A percentile compares a stretch with the other conserved stretches of the same genome.
phyloP scores from a whole-genome alignment of 2,329 filamentous ascomycete genomes.

The Epichloe uncinata region DNA sequence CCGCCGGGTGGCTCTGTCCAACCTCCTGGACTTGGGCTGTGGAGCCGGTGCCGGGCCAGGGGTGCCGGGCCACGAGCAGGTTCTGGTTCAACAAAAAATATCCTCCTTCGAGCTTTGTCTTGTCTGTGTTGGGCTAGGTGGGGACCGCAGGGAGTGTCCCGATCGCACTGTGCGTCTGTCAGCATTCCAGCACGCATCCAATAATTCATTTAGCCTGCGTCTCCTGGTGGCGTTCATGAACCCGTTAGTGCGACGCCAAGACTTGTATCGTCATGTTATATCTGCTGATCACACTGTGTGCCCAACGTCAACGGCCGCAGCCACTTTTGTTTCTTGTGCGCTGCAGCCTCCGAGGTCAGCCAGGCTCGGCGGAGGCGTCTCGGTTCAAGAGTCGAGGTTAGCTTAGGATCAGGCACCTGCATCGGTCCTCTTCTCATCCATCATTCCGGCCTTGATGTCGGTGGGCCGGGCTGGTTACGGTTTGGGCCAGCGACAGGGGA shows the following conservation, averaged over 20 bases:
- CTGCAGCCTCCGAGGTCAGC: not conserved
- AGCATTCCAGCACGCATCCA: not conserved
- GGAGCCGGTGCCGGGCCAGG: not conserved
- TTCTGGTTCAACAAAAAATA: too few species aligned
- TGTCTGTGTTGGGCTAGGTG: too few species aligned
- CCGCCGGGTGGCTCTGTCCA: too few species aligned
- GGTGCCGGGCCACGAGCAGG: not conserved
- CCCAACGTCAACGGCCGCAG: not conserved
- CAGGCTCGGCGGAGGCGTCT: not conserved
- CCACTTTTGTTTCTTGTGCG: not conserved
- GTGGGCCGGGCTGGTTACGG: not conserved
- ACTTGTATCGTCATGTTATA: not conserved
- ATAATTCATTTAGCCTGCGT: not conserved
- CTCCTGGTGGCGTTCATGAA: not conserved
- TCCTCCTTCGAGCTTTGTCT: too few species aligned
- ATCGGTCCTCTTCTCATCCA: too few species aligned
- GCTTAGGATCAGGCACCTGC: too few species aligned
- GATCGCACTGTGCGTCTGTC: not conserved
- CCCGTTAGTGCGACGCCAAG: slow-evolving; percentile 6
- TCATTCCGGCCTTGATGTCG: not conserved
- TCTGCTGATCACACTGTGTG: slow-evolving; percentile 2
- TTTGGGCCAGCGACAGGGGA: not conserved
- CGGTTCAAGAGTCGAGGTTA: too few species aligned
- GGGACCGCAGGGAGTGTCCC: not conserved
- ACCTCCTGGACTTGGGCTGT: not conserved